These are phyloP conservation scores for Eucalyptus marginata DNA, from an alignment of 345 rosid species.

Conservation along the genomic window DNA sequence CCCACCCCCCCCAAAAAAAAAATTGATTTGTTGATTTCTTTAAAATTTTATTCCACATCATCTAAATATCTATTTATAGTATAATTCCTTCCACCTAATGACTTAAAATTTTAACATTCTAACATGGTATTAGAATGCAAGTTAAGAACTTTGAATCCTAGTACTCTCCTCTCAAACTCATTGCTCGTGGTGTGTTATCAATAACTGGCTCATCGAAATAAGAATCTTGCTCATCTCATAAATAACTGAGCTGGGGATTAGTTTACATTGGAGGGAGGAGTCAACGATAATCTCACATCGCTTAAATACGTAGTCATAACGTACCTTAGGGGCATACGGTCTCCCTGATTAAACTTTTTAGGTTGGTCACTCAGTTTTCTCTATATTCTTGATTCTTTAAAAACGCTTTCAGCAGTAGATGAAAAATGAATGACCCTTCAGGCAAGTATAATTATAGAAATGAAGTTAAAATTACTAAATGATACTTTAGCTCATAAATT, in stretches of 20 bases:
- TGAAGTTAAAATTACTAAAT: background rate
- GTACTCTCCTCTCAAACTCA: background rate
- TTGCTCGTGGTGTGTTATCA: background rate
- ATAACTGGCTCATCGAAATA: background rate
- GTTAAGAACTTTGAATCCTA: background rate
- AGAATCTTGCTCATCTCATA: background rate
- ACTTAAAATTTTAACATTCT: background rate
- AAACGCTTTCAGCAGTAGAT: background rate
- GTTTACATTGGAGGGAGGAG: background rate
- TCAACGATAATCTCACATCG: background rate
- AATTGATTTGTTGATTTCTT: background rate
- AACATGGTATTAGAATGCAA: background rate
- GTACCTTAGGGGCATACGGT: background rate
- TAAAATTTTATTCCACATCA: background rate
- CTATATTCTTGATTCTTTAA: background rate
- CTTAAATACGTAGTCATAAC: background rate
- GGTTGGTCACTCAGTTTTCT: background rate
- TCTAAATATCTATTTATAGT: background rate
- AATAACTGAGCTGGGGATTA: background rate
- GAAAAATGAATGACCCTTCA: background rate
- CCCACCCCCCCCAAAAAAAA: too few species aligned
- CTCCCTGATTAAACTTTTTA: background rate
- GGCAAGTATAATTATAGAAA: background rate
- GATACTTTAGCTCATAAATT: background rate
- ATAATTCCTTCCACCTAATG: background rate